Evolutionary conservation across 73 alveolate genomes (phyloP).

Genomic region (Paraurostyla sp.): DNA sequence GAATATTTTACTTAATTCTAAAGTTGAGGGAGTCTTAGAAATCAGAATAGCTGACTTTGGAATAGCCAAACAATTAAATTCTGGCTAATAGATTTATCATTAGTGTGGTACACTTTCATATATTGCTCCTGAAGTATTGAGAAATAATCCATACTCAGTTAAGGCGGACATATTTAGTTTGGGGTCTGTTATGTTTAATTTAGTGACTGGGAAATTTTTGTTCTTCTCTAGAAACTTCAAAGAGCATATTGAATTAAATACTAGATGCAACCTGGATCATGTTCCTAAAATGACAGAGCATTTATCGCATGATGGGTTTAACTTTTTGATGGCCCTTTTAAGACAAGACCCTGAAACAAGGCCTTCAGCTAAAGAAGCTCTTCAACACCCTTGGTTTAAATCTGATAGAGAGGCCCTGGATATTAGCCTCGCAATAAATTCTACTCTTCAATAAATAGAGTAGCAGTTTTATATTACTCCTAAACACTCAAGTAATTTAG

Average conservation of each 20-base stretch:
- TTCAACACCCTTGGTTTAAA: conserved; percentile 42
- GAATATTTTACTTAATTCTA: not conserved
- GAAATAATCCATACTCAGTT: not conserved
- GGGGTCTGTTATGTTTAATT: conserved; percentile 45
- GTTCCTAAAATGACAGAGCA: not conserved
- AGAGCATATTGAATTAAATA: not conserved
- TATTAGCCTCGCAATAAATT: no score
- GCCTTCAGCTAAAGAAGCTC: conserved; percentile 23
- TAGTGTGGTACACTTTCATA: conserved; percentile 79
- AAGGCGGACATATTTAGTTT: conserved; percentile 43
- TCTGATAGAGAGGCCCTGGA: no score
- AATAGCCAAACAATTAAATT: conserved; percentile 39
- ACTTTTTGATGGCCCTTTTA: not conserved
- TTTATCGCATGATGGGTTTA: not conserved
- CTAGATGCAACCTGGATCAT: not conserved
- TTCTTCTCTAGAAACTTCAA: not conserved
- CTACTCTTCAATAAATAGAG: no score
- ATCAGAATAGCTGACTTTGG: conserved; percentile 83
- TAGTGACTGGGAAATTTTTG: conserved; percentile 19
- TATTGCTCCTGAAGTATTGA: conserved; percentile 75
- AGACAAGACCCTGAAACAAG: conserved; percentile 13
- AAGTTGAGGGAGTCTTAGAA: not conserved
- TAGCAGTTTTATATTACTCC: no score
- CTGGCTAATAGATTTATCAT: not conserved
- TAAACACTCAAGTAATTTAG: no score